phyloP scores from a whole-genome alignment of 148 eudicot genomes.

The Arctostaphylos glauca region DNA sequence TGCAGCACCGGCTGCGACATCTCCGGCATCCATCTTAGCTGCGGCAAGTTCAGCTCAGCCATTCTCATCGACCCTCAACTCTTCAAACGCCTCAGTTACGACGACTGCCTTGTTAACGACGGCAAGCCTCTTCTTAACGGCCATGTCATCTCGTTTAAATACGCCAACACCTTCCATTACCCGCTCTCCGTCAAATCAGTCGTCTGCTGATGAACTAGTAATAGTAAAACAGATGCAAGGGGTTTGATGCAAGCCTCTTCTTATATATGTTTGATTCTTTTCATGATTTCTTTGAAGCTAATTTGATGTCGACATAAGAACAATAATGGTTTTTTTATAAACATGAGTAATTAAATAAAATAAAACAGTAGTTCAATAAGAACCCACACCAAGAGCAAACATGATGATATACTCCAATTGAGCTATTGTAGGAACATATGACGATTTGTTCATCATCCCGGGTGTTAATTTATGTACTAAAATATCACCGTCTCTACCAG shows the following conservation, averaged over 20 bases:
- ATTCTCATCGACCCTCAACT: constrained; percentile 56
- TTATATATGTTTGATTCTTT: not conserved
- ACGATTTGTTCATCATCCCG: too few relatives aligned
- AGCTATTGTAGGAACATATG: too few relatives aligned
- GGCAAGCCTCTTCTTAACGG: constrained; percentile 60
- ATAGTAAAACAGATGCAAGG: not conserved
- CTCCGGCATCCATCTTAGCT: constrained; percentile 56
- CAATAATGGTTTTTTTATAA: too few relatives aligned
- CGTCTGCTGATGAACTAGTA: constrained; percentile 26
- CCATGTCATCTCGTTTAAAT: constrained; percentile 54
- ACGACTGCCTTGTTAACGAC: constrained; percentile 73
- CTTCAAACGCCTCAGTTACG: constrained; percentile 50
- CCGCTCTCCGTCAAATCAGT: constrained; percentile 55
- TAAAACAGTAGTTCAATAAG: too few relatives aligned
- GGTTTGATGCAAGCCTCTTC: not conserved
- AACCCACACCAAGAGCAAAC: too few relatives aligned
- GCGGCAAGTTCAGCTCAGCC: constrained; percentile 89
- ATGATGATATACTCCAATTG: too few relatives aligned
- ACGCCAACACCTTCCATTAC: constrained; percentile 72
- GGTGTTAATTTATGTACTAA: too few relatives aligned
- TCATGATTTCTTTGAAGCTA: not conserved
- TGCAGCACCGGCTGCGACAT: constrained; percentile 71
- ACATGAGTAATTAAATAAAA: too few relatives aligned
- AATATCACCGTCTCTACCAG: too few relatives aligned
- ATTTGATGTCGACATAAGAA: too few relatives aligned